phyloP scores from a whole-genome alignment of 805 yeast species.

The Yamadazyma olivae region DNA sequence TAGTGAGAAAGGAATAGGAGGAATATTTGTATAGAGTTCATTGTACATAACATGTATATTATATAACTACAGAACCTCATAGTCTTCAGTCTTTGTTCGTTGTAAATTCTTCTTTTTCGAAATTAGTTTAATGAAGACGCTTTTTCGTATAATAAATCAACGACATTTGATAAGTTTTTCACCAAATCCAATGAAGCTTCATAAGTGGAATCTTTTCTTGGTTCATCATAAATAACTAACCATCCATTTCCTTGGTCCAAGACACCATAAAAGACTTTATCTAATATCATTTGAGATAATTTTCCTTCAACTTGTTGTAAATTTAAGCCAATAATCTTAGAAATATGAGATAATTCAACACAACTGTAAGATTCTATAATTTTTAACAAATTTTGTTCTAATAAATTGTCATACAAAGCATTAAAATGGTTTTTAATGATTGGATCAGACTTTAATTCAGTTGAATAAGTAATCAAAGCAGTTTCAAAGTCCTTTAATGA shows the following conservation, averaged over 20 bases:
- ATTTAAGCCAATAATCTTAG: constrained; percentile 84
- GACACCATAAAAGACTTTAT: constrained; percentile 92
- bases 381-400: constrained; percentile 90
- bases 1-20: constrained; percentile 41
- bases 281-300: constrained; percentile 93
- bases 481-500: constrained; percentile 87
- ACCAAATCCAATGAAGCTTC: constrained; percentile 84
- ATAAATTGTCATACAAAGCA: constrained; percentile 86
- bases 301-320: constrained; percentile 89
- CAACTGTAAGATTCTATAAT: constrained; percentile 95
- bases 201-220: constrained; percentile 83
- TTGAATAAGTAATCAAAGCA: constrained; percentile 67
- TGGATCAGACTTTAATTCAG: constrained; percentile 79
- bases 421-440: constrained; percentile 89
- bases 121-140: constrained; percentile 74
- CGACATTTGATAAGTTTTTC: constrained; percentile 81
- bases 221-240: constrained; percentile 88
- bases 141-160: constrained; percentile 89
- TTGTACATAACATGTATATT: constrained; percentile 1
- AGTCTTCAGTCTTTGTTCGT: too few relatives aligned
- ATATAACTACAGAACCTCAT: too few relatives aligned
- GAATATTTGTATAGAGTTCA: constrained; percentile 31
- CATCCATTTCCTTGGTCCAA: constrained; percentile 98
- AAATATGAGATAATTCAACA: constrained; percentile 89
- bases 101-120: too few relatives aligned